phyloP scores from a whole-genome alignment of 345 rosid species.

The Pugionium cornutum region DNA sequence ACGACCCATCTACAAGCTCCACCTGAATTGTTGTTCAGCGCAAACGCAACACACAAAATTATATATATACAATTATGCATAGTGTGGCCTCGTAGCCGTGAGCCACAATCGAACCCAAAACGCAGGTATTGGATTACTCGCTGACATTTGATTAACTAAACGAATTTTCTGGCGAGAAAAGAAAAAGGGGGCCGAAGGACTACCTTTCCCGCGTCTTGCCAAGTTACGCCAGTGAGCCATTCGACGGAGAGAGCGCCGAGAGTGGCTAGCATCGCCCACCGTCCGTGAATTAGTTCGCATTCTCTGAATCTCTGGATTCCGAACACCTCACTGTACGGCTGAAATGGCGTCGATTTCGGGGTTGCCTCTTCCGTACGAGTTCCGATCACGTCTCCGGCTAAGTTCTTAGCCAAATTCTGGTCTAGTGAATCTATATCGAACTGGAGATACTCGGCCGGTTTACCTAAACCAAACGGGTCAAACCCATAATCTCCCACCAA shows the following conservation, averaged over 20 bases:
- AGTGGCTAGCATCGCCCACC: conserved; percentile 90
- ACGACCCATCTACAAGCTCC: conserved; percentile 87
- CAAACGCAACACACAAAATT: neutral
- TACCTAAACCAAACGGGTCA: conserved; percentile 81
- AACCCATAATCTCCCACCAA: conserved; percentile 85
- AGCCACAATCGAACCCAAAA: too few relatives aligned
- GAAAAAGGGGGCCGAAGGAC: neutral
- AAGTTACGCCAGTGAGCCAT: conserved; percentile 65
- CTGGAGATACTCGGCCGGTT: conserved; percentile 90
- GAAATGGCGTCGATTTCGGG: conserved; percentile 76
- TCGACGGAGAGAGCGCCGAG: conserved; percentile 76
- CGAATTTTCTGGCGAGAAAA: too few relatives aligned
- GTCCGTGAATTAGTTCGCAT: conserved; percentile 82
- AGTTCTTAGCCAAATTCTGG: conserved; percentile 87
- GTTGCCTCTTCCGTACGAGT: conserved; percentile 50
- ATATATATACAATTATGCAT: too few relatives aligned
- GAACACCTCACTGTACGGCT: conserved; percentile 80
- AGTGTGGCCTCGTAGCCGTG: too few relatives aligned
- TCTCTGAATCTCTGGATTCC: conserved; percentile 88
- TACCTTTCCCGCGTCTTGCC: conserved; percentile 76
- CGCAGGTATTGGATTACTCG: neutral
- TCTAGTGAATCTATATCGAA: conserved; percentile 74
- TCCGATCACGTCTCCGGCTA: conserved; percentile 68
- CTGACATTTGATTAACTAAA: too few relatives aligned
- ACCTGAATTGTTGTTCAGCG: conserved; percentile 46